These are phyloP conservation scores for Hyaloscypha finlandica DNA, from an alignment of 495 filamentous ascomycete species.

Conservation along the genomic window DNA sequence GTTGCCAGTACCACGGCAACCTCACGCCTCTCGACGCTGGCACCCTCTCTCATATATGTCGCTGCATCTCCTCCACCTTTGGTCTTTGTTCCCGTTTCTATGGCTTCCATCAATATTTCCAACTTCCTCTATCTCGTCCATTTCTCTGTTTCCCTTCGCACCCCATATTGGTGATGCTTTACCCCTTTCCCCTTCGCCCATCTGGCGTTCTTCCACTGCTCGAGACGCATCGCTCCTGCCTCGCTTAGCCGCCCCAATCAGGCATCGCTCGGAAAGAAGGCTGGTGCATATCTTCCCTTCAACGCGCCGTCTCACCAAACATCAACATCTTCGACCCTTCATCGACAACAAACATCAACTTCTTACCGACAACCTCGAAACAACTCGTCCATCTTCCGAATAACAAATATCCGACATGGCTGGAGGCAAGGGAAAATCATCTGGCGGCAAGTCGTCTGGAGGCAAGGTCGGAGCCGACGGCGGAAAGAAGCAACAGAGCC, in stretches of 20 bases:
- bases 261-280: constrained; percentile 21
- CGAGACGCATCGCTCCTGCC: not conserved
- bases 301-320: constrained; percentile 32
- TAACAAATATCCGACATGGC: constrained; percentile 54
- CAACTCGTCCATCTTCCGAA: not conserved
- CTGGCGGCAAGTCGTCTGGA: constrained; percentile 82
- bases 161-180: constrained; percentile 21
- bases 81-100: constrained; percentile 5
- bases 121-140: not conserved
- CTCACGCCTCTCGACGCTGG: constrained; percentile 1
- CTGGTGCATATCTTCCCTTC: constrained; percentile 25
- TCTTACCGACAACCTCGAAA: constrained; percentile 2
- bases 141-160: not conserved
- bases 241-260: constrained; percentile 27
- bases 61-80: constrained; percentile 4
- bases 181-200: constrained; percentile 11
- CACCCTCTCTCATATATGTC: constrained; percentile 15
- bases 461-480: constrained; percentile 81
- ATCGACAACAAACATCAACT: constrained; percentile 26
- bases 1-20: constrained; percentile 17
- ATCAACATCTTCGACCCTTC: constrained; percentile 23
- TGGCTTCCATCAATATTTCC: not conserved
- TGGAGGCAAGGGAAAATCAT: constrained; percentile 92
- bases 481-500: constrained; percentile 93
- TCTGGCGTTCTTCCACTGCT: not conserved